Conservation (phyloP, 148 eudicot genomes). For the Fagopyrum esculentum region DNA sequence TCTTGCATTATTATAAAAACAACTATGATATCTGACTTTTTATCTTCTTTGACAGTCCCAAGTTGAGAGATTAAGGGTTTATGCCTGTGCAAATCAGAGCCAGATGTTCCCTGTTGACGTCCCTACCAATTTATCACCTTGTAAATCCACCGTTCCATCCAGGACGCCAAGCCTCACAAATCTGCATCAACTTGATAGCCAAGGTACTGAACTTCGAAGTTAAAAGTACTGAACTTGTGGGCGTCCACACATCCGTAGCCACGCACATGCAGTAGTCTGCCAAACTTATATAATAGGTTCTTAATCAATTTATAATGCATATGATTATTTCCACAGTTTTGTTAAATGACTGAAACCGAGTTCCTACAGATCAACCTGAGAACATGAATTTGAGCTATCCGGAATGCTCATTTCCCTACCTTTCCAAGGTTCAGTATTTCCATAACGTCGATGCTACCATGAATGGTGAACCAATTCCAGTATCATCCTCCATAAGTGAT, state of each 20-base stretch:
- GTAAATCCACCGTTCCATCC: not conserved
- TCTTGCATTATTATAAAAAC: too few species aligned
- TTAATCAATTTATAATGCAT: too few species aligned
- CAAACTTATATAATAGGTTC: too few species aligned
- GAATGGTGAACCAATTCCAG: not conserved
- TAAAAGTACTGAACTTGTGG: too few species aligned
- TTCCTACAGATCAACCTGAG: not conserved
- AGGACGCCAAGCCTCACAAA: not conserved
- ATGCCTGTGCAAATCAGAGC: constrained; percentile 28
- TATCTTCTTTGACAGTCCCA: constrained; percentile 27
- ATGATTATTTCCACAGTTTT: too few species aligned
- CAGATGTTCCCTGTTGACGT: constrained; percentile 19
- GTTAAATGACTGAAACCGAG: not conserved
- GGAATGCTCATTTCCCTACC: not conserved
- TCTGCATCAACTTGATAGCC: not conserved
- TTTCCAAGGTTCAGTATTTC: not conserved
- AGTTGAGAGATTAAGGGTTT: constrained; percentile 33
- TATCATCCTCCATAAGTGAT: not conserved
- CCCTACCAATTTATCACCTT: constrained; percentile 3
- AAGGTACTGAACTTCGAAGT: too few species aligned
- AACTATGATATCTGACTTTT: too few species aligned
- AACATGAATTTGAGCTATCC: not conserved
- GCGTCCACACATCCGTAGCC: too few species aligned
- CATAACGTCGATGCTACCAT: not conserved
- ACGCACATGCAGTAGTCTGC: too few species aligned